Evolutionary conservation across 305 asterid species (phyloP).

Genomic region (Stenogyne calaminthoides): DNA sequence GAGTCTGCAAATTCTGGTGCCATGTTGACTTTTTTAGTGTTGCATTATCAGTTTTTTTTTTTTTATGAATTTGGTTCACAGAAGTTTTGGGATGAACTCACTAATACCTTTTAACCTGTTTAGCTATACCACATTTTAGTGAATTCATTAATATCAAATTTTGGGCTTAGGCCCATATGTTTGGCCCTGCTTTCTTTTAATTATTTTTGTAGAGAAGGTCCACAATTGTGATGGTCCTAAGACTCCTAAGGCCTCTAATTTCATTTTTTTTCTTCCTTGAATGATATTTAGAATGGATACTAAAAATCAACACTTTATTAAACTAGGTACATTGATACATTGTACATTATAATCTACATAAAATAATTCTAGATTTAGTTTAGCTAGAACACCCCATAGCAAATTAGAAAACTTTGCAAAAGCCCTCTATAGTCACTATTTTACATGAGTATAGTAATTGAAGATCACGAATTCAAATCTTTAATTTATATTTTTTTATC

Average conservation of each 20-base stretch:
- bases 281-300: not conserved
- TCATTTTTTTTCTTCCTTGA: too few species aligned
- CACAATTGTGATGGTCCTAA: not conserved
- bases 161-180: not conserved
- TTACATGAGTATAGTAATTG: too few species aligned
- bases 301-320: too few species aligned
- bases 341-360: not conserved
- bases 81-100: too few species aligned
- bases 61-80: too few species aligned
- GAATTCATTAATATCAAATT: not conserved
- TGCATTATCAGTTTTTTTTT: too few species aligned
- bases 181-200: not conserved
- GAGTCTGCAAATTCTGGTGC: too few species aligned
- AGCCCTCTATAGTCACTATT: not conserved
- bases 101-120: too few species aligned
- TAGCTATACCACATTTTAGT: too few species aligned
- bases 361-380: not conserved
- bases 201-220: not conserved
- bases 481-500: too few species aligned
- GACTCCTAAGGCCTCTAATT: not conserved
- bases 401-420: not conserved
- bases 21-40: too few species aligned
- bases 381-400: not conserved
- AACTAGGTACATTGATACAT: not conserved
- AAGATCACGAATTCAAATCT: too few species aligned